Base-by-base conservation (phyloP, 2,329 filamentous ascomycete species). In the Colletotrichum sp. region DNA sequence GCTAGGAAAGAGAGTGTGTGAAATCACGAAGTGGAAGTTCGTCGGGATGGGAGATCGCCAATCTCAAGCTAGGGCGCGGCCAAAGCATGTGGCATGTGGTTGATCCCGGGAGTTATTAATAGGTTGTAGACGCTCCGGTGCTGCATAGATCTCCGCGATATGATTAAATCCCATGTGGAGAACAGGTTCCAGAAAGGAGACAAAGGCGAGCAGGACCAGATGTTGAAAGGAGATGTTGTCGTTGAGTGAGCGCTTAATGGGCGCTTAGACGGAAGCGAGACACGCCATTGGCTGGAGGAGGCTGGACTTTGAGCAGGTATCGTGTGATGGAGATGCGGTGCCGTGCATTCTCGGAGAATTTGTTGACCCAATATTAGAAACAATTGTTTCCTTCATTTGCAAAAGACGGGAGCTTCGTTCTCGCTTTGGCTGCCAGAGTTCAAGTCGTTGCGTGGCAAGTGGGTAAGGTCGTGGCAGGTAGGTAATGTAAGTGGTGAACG, bases 61-160 rank as follows among this genome's bases (percentile, higher is more conserved):
- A 25, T 55, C 39, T 72, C 27, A 58, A 36, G 58, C 61, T 43
- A 48, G 68, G 32, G 36, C 28, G 34, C 60, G 65, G 48, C 48
- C 66, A 62, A 27, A 65, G 30, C 52, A 70, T 30, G 56, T 30
- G 8, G 22, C 25, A 28, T 70, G 36, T 15, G 34, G 43, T 52
- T 52, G 43, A 52, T 52, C 10, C n/a, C 76, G 76, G 76, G 66
- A 77, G 76, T 74, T 77, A 77, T 77, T 74, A 70, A 70, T 77
- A 76, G 74, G 52, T 43, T 12, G 9, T 56, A 61, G n/a, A 74
- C 66, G 48, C 60, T 39, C 6, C 36, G 39, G 52, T 12, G 13
- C 43, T 74, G 74, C 61, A 64, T 32, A 27, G 27, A 52, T 60
- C 30, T 12, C 16, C 12, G 10, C n/a, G 43, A 52, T 22, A 66